Evolutionary conservation across 2,329 filamentous ascomycete genomes (phyloP), one percentile per base, ranked within the genome.

Genomic region (Calonectria crousiana): DNA sequence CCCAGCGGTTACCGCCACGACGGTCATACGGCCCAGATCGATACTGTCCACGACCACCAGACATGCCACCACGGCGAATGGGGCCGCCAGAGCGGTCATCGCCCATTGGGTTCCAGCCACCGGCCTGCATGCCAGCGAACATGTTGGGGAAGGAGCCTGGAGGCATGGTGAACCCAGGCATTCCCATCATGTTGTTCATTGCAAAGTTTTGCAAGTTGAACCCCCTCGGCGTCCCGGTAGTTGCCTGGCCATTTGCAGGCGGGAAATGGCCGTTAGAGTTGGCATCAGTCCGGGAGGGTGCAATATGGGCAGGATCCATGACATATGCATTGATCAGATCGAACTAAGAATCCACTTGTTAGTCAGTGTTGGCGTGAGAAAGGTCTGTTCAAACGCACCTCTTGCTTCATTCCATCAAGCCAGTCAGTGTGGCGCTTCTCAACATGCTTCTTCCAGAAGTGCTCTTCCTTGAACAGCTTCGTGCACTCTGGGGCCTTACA

Each of bases 401-500:
- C 96, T 82, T 93, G 92, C 83, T 93, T 94, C 77, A 98, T 87
- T 68, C 88, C 90, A 41, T 96, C 93, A 56, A 94, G 90, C 94
- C 96, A 99, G 69, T 98, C 96, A 0, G 91, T 84, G 84, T 99
- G 97, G 72, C 97, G 93, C 87, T 99, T 99, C 86, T 98, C 96
- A 20, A 98, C 93, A 81, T 99, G 97, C 88, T 99, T 99, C 81
- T 93, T 93, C 96, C 97, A 99, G 84, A 99, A 99, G 80, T 96
- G 92, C 53, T 98, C 94, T 73, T 97, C 97, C 85, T 98, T 98
- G 90, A 99, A 99, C 10, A 99, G 88, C 85, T 99, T 99, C 14
- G 94, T 94, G 85, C 97, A 99, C 49, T 98, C 96, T 1, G 96
- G 96, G 5, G 98, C 96, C 84, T 97, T 98, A 90, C 97, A 99